A percentile compares a stretch with the other conserved stretches of the same genome.
Conservation (phyloP, 2,329 filamentous ascomycete species). For the Xylariales sp. region DNA sequence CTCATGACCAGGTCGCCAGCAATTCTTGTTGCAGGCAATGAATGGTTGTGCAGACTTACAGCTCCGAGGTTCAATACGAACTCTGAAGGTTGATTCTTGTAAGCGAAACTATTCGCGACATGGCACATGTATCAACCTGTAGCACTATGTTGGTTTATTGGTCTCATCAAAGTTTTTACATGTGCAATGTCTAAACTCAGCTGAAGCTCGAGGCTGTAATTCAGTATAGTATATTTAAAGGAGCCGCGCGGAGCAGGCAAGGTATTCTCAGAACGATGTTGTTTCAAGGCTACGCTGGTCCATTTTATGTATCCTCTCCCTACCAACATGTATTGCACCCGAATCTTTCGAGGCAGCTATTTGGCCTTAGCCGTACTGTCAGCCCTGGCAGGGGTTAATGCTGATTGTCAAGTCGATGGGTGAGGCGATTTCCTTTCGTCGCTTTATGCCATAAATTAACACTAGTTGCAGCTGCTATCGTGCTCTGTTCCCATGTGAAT, state of each 20-base stretch:
- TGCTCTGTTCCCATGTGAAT: slow-evolving; percentile 1
- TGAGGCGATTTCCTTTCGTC: neutral
- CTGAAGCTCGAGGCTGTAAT: too few relatives aligned
- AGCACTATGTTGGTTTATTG: neutral
- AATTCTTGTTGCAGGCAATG: too few relatives aligned
- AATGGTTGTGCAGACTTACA: too few relatives aligned
- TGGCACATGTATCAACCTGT: neutral
- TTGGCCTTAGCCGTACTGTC: neutral
- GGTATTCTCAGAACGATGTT: too few relatives aligned
- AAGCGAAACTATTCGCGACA: neutral
- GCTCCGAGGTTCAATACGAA: too few relatives aligned
- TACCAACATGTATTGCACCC: neutral
- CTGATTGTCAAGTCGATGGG: neutral
- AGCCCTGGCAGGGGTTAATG: neutral
- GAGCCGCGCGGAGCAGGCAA: too few relatives aligned
- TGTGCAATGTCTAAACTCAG: too few relatives aligned
- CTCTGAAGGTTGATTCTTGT: neutral
- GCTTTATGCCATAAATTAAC: neutral
- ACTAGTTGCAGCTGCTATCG: neutral
- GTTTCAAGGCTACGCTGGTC: neutral
- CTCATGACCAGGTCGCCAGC: too few relatives aligned
- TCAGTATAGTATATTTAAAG: too few relatives aligned
- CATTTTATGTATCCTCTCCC: neutral
- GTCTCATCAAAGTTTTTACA: too few relatives aligned
- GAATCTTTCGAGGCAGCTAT: neutral